phyloP scores from a whole-genome alignment of 2,329 filamentous ascomycete genomes.

The Colletotrichum orbiculare region DNA sequence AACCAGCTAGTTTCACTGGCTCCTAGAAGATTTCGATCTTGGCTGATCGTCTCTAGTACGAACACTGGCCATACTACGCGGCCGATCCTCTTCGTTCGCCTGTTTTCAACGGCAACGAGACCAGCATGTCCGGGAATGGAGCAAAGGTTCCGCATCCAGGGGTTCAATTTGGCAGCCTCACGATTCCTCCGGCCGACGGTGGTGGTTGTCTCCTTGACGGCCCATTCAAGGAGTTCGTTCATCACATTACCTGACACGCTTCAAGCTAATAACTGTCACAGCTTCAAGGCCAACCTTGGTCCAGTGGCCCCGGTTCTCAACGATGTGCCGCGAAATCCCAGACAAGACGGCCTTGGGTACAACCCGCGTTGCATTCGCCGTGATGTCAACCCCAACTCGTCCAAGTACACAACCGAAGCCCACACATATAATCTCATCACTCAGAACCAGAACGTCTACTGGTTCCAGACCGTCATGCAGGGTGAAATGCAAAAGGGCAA shows the following conservation, averaged over 20 bases:
- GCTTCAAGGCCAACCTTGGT: conserved; percentile 50
- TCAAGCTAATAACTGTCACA: conserved; percentile 49
- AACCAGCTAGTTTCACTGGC: conserved; percentile 44
- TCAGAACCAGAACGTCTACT: conserved; percentile 42
- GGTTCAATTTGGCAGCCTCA: conserved; percentile 19
- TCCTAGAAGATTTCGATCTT: not conserved
- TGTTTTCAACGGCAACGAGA: conserved; percentile 65
- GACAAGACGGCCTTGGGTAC: conserved; percentile 49
- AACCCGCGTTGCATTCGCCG: conserved; percentile 59
- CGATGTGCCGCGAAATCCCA: conserved; percentile 45
- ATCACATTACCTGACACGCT: conserved; percentile 45
- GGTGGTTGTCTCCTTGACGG: conserved; percentile 64
- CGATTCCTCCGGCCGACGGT: conserved; percentile 60
- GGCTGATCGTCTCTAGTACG: conserved; percentile 51
- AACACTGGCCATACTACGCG: conserved; percentile 62
- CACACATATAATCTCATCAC: conserved; percentile 43
- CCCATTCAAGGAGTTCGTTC: conserved; percentile 59
- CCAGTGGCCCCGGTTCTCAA: conserved; percentile 43
- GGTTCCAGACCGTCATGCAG: conserved; percentile 51
- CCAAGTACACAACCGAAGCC: conserved; percentile 29
- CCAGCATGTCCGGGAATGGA: conserved; percentile 62
- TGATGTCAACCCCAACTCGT: conserved; percentile 50
- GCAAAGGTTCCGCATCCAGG: conserved; percentile 39
- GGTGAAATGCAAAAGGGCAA: conserved; percentile 39
- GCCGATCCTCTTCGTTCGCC: conserved; percentile 59